Base-by-base conservation (phyloP, 371 early-diverging fungal genomes). In the Blakeslea trispora region DNA sequence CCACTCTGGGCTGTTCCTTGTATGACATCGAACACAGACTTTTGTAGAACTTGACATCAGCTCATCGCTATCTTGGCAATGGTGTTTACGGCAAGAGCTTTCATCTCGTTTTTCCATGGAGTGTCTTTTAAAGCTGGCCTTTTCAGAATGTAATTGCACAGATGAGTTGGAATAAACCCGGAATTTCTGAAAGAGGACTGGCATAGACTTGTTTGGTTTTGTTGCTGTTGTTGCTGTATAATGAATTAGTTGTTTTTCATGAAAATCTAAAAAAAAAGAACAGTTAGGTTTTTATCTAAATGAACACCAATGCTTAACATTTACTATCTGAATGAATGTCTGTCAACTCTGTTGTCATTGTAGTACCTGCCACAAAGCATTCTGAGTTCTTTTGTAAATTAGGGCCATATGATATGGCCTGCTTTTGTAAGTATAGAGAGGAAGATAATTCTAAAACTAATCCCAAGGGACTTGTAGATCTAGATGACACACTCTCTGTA, bases 1-100 rank as follows among this genome's bases (percentile, higher is more conserved):
- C 91, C 91, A 90, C 61, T 90, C 91, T 24, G 90, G 91, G 37
- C 89, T 89, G 31, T 77, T 74, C 32, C 71, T 83, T 5, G 89
- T 89, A 28, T 79, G 79, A 63, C 91, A 90, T 55, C 83, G 81
- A 51, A 81, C 81, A 46, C 90, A 90, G 5, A 70, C 55, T 53
- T 85, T 87, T 9, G 42, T 43, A 10, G 13, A 21, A 10, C 53
- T 42, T 37, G 17, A 37, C 37, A 37, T 10, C 2, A 10, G 28
- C 3, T 7, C 28, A 7, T 28, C 14, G 3, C 13, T 10, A 2
- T 6, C 11, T 37, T 4, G 9, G 11, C 37, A 13, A 9, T 10
- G 7, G 11, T 37, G 11, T 14, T 37, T 37, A 7, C 37, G 28
- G 28, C 7, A 5, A 28, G 7, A 28, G 7, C 3, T 5, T 7